These are phyloP conservation scores for Castanospermum australe DNA, from an alignment of 306 rosid genomes.

Conservation along the genomic window DNA sequence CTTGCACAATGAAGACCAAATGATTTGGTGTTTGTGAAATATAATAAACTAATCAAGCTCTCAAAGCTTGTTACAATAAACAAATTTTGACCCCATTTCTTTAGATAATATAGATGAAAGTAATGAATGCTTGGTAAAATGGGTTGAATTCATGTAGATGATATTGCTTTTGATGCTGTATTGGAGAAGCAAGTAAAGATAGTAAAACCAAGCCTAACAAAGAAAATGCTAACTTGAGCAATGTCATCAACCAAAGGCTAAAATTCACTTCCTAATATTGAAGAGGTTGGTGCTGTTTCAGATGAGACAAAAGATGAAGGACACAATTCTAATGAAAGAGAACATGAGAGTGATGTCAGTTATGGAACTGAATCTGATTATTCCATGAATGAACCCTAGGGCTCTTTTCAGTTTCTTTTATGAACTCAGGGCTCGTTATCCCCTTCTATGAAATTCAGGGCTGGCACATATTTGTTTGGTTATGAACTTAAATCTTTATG, in stretches of 20 bases:
- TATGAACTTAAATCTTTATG: no score
- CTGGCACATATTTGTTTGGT: neutral
- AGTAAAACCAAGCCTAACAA: neutral
- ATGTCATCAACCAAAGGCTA: neutral
- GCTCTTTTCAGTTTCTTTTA: neutral
- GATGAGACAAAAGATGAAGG: slow-evolving; percentile 18
- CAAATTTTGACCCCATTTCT: no score
- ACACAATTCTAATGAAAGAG: neutral
- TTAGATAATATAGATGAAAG: no score
- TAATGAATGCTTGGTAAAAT: no score
- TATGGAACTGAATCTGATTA: neutral
- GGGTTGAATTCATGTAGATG: no score
- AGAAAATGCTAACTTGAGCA: neutral
- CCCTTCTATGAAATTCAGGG: neutral
- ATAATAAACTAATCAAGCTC: neutral
- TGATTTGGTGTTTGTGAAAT: no score
- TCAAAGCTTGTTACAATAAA: no score
- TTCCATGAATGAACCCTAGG: neutral
- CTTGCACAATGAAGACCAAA: no score
- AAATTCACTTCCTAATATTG: neutral
- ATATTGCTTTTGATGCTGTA: neutral
- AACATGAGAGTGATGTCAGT: slow-evolving; percentile 1
- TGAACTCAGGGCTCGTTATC: neutral
- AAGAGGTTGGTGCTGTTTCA: neutral
- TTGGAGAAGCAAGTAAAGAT: slow-evolving; percentile 6